A percentile compares a stretch with the other conserved stretches of the same genome.
These are phyloP conservation scores for Penicillium daleae DNA, from an alignment of 495 filamentous ascomycete species.

Conservation along the genomic window DNA sequence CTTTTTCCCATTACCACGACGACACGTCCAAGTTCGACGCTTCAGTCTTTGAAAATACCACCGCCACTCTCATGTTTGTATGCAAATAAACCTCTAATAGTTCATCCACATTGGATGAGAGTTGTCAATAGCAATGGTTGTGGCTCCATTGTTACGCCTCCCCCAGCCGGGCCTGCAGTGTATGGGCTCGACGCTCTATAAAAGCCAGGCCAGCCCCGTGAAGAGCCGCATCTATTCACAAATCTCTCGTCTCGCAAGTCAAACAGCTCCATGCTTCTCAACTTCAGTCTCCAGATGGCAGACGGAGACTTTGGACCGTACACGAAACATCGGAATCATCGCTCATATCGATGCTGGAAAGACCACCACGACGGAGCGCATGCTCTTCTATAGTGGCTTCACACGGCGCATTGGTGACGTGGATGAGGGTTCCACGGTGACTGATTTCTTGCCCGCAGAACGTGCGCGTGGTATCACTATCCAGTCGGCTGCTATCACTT, in stretches of 20 bases:
- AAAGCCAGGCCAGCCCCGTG: slow-evolving; percentile 11
- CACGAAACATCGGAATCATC: slow-evolving; percentile 97
- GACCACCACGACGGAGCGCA: slow-evolving; percentile 98
- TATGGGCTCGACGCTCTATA: slow-evolving; percentile 28
- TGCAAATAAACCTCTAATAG: slow-evolving; percentile 12
- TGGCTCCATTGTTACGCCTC: slow-evolving; percentile 42
- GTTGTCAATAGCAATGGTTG: slow-evolving; percentile 35
- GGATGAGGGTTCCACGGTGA: slow-evolving; percentile 95
- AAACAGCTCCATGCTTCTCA: slow-evolving; percentile 30
- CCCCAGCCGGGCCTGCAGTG: slow-evolving; percentile 34
- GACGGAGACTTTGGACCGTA: slow-evolving; percentile 52
- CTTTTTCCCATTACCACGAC: slow-evolving; percentile 7
- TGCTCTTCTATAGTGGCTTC: slow-evolving; percentile 96
- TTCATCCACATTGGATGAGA: slow-evolving; percentile 13
- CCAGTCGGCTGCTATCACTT: slow-evolving; percentile 95
- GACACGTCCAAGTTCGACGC: slow-evolving; percentile 6
- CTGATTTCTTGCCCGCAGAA: slow-evolving; percentile 96
- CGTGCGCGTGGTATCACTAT: slow-evolving; percentile 95
- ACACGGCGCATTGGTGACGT: slow-evolving; percentile 93
- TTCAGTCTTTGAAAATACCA: slow-evolving; percentile 6
- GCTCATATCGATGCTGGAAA: slow-evolving; percentile 99
- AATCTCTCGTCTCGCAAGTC: slow-evolving; percentile 12
- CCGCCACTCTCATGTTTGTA: slow-evolving; percentile 16
- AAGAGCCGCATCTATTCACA: slow-evolving; percentile 16
- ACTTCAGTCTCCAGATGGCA: slow-evolving; percentile 30